A percentile compares a stretch with the other conserved stretches of the same genome.
phyloP scores from a whole-genome alignment of 768 basidiomycete genomes.

The Pisolithus albus region DNA sequence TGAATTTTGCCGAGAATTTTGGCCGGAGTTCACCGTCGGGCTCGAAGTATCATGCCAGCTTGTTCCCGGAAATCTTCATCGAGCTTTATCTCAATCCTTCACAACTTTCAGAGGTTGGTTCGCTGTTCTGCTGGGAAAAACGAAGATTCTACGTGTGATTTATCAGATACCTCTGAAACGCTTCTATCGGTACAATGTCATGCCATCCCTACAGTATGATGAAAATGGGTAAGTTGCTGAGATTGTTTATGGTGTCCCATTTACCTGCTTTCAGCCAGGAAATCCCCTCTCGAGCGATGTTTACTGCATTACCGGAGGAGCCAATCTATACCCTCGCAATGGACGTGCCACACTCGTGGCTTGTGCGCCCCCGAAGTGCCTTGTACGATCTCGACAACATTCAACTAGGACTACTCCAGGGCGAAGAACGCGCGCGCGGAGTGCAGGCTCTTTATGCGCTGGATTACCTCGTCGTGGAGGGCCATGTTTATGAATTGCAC shows the following conservation, averaged over 20 bases:
- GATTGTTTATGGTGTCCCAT: background rate
- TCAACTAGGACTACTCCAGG: slow-evolving; percentile 61
- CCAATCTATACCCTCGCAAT: slow-evolving; percentile 93
- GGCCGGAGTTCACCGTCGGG: background rate
- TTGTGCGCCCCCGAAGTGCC: slow-evolving; percentile 84
- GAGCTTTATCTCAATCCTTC: slow-evolving; percentile 78
- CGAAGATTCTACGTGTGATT: background rate
- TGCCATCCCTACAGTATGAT: slow-evolving; percentile 54
- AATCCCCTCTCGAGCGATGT: slow-evolving; percentile 49
- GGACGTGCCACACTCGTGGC: slow-evolving; percentile 89
- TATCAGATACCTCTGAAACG: slow-evolving; percentile 79
- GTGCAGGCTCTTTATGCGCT: slow-evolving; percentile 80
- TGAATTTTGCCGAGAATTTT: background rate
- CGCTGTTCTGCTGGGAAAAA: background rate
- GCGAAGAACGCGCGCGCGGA: slow-evolving; percentile 43
- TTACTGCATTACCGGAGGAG: slow-evolving; percentile 69
- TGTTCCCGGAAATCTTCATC: slow-evolving; percentile 57
- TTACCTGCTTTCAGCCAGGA: slow-evolving; percentile 42
- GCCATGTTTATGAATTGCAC: slow-evolving; percentile 75
- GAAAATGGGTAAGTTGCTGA: slow-evolving; percentile 47
- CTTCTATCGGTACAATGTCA: slow-evolving; percentile 81
- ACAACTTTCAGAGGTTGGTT: slow-evolving; percentile 56
- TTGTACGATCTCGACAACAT: slow-evolving; percentile 95
- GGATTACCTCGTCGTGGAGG: slow-evolving; percentile 89
- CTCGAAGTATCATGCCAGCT: slow-evolving; percentile 21